Evolutionary conservation across 371 early-diverging fungal genomes (phyloP).

Genomic region (Basidiobolus meristosporus): DNA sequence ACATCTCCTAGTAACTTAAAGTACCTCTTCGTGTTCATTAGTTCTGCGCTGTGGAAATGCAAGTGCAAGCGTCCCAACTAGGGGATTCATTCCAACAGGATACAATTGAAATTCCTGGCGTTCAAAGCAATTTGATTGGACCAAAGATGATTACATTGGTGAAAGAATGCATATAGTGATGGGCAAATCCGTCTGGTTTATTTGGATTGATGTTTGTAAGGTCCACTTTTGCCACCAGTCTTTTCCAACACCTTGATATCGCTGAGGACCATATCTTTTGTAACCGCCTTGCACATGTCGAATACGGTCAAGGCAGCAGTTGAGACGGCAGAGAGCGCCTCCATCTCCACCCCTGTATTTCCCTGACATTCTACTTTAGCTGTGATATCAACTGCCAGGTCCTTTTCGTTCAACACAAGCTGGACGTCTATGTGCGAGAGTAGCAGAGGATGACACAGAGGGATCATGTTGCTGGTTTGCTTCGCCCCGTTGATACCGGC

Average conservation of each 20-base stretch:
- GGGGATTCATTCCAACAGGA: no score
- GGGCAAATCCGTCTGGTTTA: no score
- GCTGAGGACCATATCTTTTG: slow-evolving; percentile 14
- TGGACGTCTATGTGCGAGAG: slow-evolving; percentile 47
- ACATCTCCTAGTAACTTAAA: no score
- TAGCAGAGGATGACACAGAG: slow-evolving; percentile 74
- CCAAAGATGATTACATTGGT: no score
- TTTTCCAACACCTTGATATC: slow-evolving; percentile 48
- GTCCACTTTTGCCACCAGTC: slow-evolving; percentile 64
- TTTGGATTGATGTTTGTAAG: no score
- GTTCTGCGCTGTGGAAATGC: no score
- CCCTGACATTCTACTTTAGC: slow-evolving; percentile 45
- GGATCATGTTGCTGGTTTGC: slow-evolving; percentile 58
- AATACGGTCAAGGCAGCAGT: slow-evolving; percentile 26
- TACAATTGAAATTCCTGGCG: no score
- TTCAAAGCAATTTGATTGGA: no score
- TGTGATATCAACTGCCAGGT: slow-evolving; percentile 9
- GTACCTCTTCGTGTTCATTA: no score
- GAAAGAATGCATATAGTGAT: no score
- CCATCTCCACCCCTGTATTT: slow-evolving; percentile 89
- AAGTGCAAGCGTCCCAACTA: no score
- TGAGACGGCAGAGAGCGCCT: slow-evolving; percentile 68
- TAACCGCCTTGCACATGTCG: slow-evolving; percentile 22
- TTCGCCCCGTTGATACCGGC: slow-evolving; percentile 89
- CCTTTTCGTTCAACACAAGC: slow-evolving; percentile 21